Evolutionary conservation across 352 stramenopile genomes (phyloP).

Genomic region (Thraustochytrium sp.): DNA sequence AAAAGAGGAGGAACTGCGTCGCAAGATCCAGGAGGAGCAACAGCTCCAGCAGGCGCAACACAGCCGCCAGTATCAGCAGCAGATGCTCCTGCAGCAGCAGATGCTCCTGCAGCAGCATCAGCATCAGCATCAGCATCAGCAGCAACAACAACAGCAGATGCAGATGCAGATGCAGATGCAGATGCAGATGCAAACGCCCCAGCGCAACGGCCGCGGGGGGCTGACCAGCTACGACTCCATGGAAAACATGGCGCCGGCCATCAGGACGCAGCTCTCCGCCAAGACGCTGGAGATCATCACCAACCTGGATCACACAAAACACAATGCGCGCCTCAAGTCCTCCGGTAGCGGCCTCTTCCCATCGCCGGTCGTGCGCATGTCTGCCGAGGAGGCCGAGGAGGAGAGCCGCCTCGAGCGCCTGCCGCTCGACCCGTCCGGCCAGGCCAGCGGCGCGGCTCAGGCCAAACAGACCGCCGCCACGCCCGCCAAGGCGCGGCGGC

Average conservation of each 20-base stretch:
- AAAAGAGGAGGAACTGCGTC: not conserved
- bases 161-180: too few species aligned
- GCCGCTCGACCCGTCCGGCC: not conserved
- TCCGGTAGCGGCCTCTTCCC: slow-evolving; percentile 5
- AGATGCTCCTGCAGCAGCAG: too few species aligned
- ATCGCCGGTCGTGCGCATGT: slow-evolving; percentile 21
- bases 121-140: too few species aligned
- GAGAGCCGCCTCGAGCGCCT: not conserved
- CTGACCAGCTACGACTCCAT: slow-evolving; percentile 34
- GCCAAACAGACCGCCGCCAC: not conserved
- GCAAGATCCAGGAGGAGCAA: not conserved
- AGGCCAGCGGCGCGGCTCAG: not conserved
- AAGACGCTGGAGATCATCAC: slow-evolving; percentile 44
- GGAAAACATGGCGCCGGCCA: not conserved
- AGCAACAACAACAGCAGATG: too few species aligned
- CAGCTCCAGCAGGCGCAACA: too few species aligned
- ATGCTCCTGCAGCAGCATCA: too few species aligned
- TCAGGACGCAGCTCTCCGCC: slow-evolving; percentile 34
- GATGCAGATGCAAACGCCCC: not conserved
- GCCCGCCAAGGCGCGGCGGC: not conserved
- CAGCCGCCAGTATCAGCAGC: too few species aligned
- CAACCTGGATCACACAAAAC: slow-evolving; percentile 34
- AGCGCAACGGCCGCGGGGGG: not conserved
- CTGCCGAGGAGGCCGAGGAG: slow-evolving; percentile 21
- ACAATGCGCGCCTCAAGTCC: not conserved